These are phyloP conservation scores for Phytophthora macrochlamydospora DNA, from an alignment of 352 stramenopile genomes.

Conservation along the genomic window DNA sequence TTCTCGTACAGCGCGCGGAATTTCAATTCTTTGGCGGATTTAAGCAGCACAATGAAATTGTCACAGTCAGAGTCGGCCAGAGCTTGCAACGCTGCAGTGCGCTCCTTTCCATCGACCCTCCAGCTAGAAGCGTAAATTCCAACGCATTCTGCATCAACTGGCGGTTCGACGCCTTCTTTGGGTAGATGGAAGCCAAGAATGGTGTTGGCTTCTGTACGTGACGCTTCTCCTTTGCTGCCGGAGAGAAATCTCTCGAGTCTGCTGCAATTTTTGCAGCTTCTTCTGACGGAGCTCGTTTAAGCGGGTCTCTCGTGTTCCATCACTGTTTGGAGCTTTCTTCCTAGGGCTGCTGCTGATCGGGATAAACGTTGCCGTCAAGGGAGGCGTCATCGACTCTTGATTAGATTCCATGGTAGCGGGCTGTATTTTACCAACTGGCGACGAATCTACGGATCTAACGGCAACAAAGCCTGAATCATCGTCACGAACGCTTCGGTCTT, in stretches of 20 bases:
- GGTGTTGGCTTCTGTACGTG: conserved; percentile 13
- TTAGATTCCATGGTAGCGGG: no score
- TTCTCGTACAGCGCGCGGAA: conserved; percentile 80
- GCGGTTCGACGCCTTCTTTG: conserved; percentile 65
- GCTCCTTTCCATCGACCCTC: conserved; percentile 67
- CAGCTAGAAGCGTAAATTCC: conserved; percentile 76
- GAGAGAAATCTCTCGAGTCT: conserved; percentile 39
- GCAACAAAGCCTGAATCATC: neutral
- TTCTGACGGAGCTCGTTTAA: conserved; percentile 58
- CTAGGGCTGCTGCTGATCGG: conserved; percentile 3
- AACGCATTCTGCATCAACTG: conserved; percentile 83
- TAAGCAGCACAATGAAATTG: conserved; percentile 81
- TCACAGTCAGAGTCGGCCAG: conserved; percentile 53
- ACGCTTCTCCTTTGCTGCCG: conserved; percentile 37
- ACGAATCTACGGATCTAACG: neutral
- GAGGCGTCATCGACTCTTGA: neutral
- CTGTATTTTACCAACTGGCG: neutral
- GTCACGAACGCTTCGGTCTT: neutral
- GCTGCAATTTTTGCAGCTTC: conserved; percentile 71
- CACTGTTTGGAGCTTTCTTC: neutral
- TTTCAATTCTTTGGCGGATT: conserved; percentile 73
- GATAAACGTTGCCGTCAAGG: conserved; percentile 20
- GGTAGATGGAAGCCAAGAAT: conserved; percentile 15
- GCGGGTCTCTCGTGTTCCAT: conserved; percentile 28
- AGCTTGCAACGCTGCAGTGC: conserved; percentile 44